Conservation (phyloP, 768 basidiomycete species). For the Leccinum aurantiacum region DNA sequence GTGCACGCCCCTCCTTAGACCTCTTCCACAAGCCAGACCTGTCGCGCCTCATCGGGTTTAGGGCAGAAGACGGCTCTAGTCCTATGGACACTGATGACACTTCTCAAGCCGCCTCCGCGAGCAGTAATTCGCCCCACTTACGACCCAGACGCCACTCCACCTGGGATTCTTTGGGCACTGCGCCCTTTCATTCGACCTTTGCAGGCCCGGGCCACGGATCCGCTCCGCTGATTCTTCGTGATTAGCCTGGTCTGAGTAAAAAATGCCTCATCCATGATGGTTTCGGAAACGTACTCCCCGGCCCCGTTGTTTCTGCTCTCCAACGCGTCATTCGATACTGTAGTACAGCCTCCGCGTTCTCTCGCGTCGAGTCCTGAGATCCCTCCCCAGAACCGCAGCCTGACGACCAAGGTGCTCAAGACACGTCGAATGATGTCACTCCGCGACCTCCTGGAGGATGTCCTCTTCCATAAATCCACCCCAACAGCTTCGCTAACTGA, state of each 20-base stretch:
- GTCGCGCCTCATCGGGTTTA: constrained; percentile 25
- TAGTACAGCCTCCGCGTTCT: constrained; percentile 8
- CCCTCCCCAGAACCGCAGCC: constrained; percentile 9
- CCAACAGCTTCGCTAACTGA: constrained; percentile 6
- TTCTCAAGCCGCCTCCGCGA: constrained; percentile 29
- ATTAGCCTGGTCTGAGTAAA: constrained; percentile 3
- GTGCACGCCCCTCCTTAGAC: constrained; percentile 37
- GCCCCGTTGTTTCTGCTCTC: constrained; percentile 15
- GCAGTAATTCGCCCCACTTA: constrained; percentile 21
- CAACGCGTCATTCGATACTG: constrained; percentile 9
- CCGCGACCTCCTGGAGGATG: constrained; percentile 14
- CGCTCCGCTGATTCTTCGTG: constrained; percentile 14
- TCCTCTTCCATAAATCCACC: constrained; percentile 12
- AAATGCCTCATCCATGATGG: not conserved
- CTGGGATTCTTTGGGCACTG: constrained; percentile 17
- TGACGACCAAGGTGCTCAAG: constrained; percentile 8
- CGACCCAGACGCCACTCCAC: constrained; percentile 26
- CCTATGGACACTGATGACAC: constrained; percentile 33
- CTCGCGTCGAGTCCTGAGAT: constrained; percentile 4
- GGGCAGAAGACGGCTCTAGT: constrained; percentile 21
- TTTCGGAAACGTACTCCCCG: constrained; percentile 14
- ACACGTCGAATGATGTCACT: constrained; percentile 13
- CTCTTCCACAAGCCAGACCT: constrained; percentile 27
- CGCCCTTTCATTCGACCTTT: constrained; percentile 13
- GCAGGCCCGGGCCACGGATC: constrained; percentile 6